Base-by-base conservation (phyloP, 768 basidiomycete genomes). In the Leccinum barrowsii region DNA sequence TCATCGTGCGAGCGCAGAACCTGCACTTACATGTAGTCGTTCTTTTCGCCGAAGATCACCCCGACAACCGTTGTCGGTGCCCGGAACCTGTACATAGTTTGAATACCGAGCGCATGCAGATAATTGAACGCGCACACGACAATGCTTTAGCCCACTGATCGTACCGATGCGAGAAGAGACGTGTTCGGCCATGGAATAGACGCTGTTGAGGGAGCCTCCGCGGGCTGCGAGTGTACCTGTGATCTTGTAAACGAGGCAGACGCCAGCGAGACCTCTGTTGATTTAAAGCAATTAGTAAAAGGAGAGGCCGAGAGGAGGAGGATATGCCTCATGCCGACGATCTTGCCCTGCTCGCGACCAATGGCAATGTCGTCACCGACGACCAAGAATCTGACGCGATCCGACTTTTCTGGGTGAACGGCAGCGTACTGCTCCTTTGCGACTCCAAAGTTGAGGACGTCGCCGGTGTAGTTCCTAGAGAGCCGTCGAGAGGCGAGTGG, bases 321-420 rank as follows among this genome's bases (percentile, higher is more conserved):
- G 32, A 35, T 57, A 32, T 3, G 3, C 90, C 91, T 80, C 70
- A 92, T 79, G 21, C 94, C 94, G 28, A 96, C 92, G 52, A 95
- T 86, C 59, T 80, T 85, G 26, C 92, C 92, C 63, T 94, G 89
- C 1, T 83, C 83, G 60, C 77, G 82, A 12, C 90, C 90, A 26
- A 96, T 92, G 2, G 92, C 87, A 35, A 94, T 92, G 67, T 96
- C 94, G 69, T 96, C 94, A 6, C 87, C 92, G 5, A 96, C 91
- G 46, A 94, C 81, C 30, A 95, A 78, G 55, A 94, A 89, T 65
- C 81, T 85, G 68, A 92, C 81, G 28, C 75, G 75, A 53, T 87
- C 81, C 1, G 87, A 81, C 65, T 85, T 85, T 22, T 84, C 80
- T 0, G 90, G 86, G 56, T 88, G 80, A 50, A 78, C 72, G 5